A percentile compares a stretch with the other conserved stretches of the same genome.
These are phyloP conservation scores for Endoconidiophora polonica DNA, from an alignment of 2,329 filamentous ascomycete genomes.

Conservation along the genomic window DNA sequence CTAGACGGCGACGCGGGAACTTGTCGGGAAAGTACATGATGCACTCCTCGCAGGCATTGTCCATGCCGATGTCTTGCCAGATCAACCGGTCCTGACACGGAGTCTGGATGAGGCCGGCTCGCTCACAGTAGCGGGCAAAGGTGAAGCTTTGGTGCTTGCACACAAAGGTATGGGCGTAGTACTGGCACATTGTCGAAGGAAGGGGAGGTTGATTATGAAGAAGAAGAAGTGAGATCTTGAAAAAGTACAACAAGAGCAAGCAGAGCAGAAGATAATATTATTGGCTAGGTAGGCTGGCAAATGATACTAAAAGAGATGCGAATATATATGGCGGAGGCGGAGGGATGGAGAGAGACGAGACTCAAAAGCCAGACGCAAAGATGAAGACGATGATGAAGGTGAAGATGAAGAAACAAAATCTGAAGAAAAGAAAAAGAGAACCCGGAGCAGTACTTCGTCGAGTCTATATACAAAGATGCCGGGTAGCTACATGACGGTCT, in stretches of 20 bases:
- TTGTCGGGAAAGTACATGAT: conserved; percentile 18
- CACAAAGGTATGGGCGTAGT: conserved; percentile 23
- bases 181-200: conserved; percentile 21
- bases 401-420: no score
- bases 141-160: conserved; percentile 22
- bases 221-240: not conserved
- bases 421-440: not conserved
- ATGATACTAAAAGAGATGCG: not conserved
- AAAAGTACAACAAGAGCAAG: not conserved
- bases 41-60: conserved; percentile 23
- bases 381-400: not conserved
- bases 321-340: not conserved
- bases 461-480: no score
- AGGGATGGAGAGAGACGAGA: not conserved
- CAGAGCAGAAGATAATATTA: not conserved
- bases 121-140: conserved; percentile 22
- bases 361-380: not conserved
- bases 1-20: conserved; percentile 14
- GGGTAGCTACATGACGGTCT: no score
- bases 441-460: no score
- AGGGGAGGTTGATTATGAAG: not conserved
- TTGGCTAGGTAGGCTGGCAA: not conserved
- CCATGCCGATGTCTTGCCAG: conserved; percentile 23
- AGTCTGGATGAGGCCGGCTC: conserved; percentile 22
- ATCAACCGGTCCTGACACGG: conserved; percentile 20